Percentiles rank a stretch among this genome's conserved stretches.
Evolutionary conservation across 2,329 filamentous ascomycete species (phyloP).

Genomic region (Stagonosporopsis rhizophila): DNA sequence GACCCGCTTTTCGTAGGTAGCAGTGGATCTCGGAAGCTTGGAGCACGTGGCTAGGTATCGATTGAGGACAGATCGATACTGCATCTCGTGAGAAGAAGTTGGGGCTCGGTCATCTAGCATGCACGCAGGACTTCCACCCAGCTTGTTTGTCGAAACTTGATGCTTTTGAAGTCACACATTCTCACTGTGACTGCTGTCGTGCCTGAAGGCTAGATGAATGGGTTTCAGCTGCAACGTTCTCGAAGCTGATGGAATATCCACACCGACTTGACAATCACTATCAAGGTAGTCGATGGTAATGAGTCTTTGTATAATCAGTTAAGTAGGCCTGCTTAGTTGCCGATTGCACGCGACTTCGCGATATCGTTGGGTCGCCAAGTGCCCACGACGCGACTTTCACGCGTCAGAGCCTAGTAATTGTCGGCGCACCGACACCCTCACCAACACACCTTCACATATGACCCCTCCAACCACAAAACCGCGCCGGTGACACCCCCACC

Average conservation of each 20-base stretch:
- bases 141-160: background rate
- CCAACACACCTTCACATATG: conserved; percentile 23
- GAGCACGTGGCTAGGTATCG: conserved; percentile 19
- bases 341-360: conserved; percentile 6
- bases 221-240: background rate
- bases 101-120: background rate
- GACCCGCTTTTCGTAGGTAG: conserved; percentile 2
- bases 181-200: background rate
- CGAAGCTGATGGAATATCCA: background rate
- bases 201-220: background rate
- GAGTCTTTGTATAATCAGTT: background rate
- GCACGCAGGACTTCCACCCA: background rate
- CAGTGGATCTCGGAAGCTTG: conserved; percentile 12
- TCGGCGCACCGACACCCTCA: conserved; percentile 18
- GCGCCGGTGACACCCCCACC: conserved; percentile 4
- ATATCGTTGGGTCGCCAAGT: conserved; percentile 11
- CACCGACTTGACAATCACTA: background rate
- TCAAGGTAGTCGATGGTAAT: background rate
- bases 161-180: background rate
- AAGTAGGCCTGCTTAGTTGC: background rate
- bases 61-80: conserved; percentile 11
- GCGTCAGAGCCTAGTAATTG: conserved; percentile 35
- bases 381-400: conserved; percentile 26
- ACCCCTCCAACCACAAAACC: conserved; percentile 8
- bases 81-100: background rate